Conservation (phyloP, 306 rosid genomes). For the Canavalia gladiata region DNA sequence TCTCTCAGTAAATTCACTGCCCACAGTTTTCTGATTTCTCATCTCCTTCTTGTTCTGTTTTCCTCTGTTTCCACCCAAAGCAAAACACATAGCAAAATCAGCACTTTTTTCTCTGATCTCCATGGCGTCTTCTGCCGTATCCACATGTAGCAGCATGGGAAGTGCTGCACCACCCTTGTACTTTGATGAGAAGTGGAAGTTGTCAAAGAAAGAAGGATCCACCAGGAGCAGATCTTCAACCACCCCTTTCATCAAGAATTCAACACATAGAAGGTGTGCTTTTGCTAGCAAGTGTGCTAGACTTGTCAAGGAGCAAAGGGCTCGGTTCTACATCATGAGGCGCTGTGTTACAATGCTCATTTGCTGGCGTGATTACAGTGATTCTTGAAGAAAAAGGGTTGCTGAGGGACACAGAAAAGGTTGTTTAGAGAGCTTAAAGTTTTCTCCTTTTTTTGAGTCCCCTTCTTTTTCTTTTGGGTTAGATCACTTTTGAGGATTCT, state of each 20-base stretch:
- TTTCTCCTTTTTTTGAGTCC: slow-evolving; percentile 42
- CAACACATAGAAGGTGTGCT: slow-evolving; percentile 62
- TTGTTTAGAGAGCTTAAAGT: slow-evolving; percentile 23
- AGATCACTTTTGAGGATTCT: slow-evolving; percentile 33
- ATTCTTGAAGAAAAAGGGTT: slow-evolving; percentile 55
- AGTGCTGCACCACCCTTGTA: slow-evolving; percentile 58
- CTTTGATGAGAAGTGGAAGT: slow-evolving; percentile 89
- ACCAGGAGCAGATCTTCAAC: slow-evolving; percentile 69
- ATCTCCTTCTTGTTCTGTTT: not conserved
- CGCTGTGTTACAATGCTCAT: slow-evolving; percentile 90
- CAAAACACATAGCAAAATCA: not conserved
- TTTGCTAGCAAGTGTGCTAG: slow-evolving; percentile 82
- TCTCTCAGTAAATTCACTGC: slow-evolving; percentile 50
- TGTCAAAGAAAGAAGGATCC: slow-evolving; percentile 77
- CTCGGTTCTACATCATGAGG: slow-evolving; percentile 90
- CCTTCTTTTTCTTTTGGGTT: not conserved
- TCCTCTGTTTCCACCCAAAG: not conserved
- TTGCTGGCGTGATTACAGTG: slow-evolving; percentile 89
- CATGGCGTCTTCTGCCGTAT: slow-evolving; percentile 60
- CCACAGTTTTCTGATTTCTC: not conserved
- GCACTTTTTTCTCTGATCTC: not conserved
- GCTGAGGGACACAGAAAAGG: not conserved
- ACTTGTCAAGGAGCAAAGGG: slow-evolving; percentile 88
- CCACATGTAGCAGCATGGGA: slow-evolving; percentile 3
- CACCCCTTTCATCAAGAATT: slow-evolving; percentile 61